Percentiles rank a stretch among this genome's conserved stretches.
Conservation (phyloP, 169 alveolate species). For the Plasmodium falciparum region DNA sequence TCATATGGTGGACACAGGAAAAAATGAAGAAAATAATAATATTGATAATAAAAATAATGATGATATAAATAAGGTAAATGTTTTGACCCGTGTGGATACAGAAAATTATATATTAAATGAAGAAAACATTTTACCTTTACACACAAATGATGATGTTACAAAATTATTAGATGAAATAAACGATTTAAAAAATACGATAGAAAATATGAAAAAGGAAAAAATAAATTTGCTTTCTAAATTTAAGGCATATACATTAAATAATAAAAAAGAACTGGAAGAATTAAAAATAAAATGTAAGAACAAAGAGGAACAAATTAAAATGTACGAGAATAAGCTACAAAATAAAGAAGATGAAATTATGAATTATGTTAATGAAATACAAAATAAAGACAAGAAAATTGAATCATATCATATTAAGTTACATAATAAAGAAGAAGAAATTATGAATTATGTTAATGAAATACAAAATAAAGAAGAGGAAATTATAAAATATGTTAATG, state of each 20-base stretch:
- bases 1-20: neutral
- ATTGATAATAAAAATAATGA: neutral
- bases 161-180: slow-evolving; percentile 13
- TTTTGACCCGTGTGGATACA: no score
- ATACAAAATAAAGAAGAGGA: neutral
- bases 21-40: neutral
- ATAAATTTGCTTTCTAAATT: slow-evolving; percentile 51
- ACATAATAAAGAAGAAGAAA: slow-evolving; percentile 5
- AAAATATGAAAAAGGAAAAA: slow-evolving; percentile 72
- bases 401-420: neutral
- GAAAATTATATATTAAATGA: neutral
- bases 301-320: slow-evolving; percentile 20
- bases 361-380: neutral
- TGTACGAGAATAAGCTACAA: neutral
- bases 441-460: neutral
- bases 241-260: slow-evolving; percentile 61
- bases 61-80: neutral
- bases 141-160: neutral
- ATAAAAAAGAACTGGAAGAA: slow-evolving; percentile 50
- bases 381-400: slow-evolving; percentile 21
- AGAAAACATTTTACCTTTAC: neutral
- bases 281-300: slow-evolving; percentile 22
- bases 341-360: slow-evolving; percentile 1
- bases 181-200: slow-evolving; percentile 15
- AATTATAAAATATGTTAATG: neutral